phyloP scores from a whole-genome alignment of 164 flowering plant genomes.

The Malania oleifera region DNA sequence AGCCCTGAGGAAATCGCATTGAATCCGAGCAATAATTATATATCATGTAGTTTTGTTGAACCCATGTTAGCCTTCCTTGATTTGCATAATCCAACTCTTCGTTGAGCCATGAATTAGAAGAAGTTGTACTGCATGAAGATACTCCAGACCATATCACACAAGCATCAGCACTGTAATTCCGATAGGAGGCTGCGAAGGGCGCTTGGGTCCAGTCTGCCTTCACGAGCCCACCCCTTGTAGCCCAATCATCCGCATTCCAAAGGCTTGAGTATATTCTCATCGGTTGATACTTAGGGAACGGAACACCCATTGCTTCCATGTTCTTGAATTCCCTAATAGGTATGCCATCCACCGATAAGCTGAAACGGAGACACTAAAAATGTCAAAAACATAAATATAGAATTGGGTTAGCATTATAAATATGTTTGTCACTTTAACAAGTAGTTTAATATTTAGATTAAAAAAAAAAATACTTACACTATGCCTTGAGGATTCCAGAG shows the following conservation, averaged over 20 bases:
- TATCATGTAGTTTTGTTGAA: neutral
- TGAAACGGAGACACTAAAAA: neutral
- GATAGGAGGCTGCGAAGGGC: constrained; percentile 2
- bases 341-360: neutral
- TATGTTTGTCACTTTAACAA: no score
- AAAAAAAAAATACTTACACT: neutral
- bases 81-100: neutral
- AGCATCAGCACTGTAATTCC: neutral
- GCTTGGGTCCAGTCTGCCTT: constrained; percentile 4
- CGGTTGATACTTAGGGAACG: neutral
- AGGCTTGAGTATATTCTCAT: constrained; percentile 8
- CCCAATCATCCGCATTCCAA: constrained; percentile 10
- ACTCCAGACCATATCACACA: no score
- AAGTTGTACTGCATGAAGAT: no score
- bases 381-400: neutral
- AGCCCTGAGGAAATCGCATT: neutral
- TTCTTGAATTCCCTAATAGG: constrained; percentile 7
- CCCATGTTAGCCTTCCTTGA: neutral
- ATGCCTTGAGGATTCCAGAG: constrained; percentile 17
- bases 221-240: constrained; percentile 4
- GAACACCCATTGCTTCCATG: neutral
- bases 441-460: neutral
- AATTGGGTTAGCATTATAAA: no score
- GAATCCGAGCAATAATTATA: constrained; percentile 1
- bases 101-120: neutral